Evolutionary conservation across 2,329 filamentous ascomycete species (phyloP), one percentile per base, ranked within the genome.

Genomic region (Aspergillus ibericus): DNA sequence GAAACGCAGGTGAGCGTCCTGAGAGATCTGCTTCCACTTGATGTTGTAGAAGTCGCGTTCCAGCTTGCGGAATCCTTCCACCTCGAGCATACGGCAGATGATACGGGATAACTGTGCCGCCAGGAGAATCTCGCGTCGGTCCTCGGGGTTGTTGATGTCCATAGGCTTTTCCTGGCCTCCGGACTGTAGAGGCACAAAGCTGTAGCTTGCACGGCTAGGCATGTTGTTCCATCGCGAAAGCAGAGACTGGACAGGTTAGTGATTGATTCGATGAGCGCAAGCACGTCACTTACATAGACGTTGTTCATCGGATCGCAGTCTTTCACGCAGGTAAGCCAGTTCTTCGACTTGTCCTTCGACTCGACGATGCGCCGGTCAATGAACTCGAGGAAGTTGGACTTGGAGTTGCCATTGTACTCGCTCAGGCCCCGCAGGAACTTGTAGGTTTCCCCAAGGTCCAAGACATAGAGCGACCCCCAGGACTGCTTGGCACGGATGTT

Each of bases 171-270:
- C 72, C 38, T 71, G 59, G 40, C 53, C 68, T 9, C 61, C 64
- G 9, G 63, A 53, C 13, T 75, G 66, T 1, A 72, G 51, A 9
- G 71, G 66, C 22, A 78, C 70, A 51, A 78, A 75, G 44, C 73
- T 76, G 61, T 79, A 80, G 35, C 73, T 72, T 16, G 77, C 77
- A 18, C 77, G 76, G 55, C 77, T 79, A 7, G 78, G 77, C 78
- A 80, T 80, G 61, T 78, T 79, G 63, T 78, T 78, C 72, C 77
- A 75, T 55, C 70, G 71, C 8, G 76, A 78, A 15, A 79, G 74
- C 5, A 78, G 66, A 35, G 75, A 67, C 77, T 79, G 51, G 6
- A 12, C 4, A 4, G 8, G 18, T 36, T 40, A 35, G 29, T 15
- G 25, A 15, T 5, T 8, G 15, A 27, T 55, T 38, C 4, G 38